Evolutionary conservation across 192 early-diverging fungal genomes (phyloP), one percentile per base, ranked within the genome.

Genomic region (Spizellomyces sp.): DNA sequence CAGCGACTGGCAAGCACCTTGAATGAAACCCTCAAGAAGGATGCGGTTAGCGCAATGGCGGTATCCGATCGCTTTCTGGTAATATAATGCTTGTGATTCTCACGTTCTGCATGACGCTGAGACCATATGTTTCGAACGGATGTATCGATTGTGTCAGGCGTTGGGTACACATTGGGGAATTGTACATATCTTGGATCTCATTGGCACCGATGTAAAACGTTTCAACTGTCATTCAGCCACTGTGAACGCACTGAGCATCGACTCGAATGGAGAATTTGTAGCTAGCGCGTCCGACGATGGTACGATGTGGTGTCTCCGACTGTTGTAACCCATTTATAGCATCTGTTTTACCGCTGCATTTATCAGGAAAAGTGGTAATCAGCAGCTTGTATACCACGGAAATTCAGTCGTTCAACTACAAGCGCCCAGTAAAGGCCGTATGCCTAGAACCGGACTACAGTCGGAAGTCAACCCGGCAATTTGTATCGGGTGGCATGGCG

Each of bases 271-370:
- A 58, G 98, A 99, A 77, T 97, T 58, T 70, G 89, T 98, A 48
- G 95, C 93, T 8, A 95, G 91, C 75, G 93, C 96, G 5, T 92
- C 92, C 22, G 93, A 95, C 66, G 96, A 98, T 77, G 96, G 93
- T 90, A 84, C 58, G 36, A 58, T n/a, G 19, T 27, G 45, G 56
- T 63, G 41, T 43, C 64, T n/a, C 14, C n/a, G 48, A 58, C 12
- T 75, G 45, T 45, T 55, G 45, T n/a, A 36, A 52, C 8, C 59
- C 21, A 45, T 67, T 59, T 58, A 59, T 47, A 8, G 48, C 19
- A 41, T 12, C 19, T n/a, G 15, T 36, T 3, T 36, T 36, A 36
- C 27, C 27, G 3, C 27, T 36, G 1, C 27, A 0, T 36, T 36
- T 22, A 45, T 58, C 77, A 91, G 91, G 95, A 41, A 91, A 91